phyloP scores from a whole-genome alignment of 805 yeast genomes.

The Ogataea polymorpha region DNA sequence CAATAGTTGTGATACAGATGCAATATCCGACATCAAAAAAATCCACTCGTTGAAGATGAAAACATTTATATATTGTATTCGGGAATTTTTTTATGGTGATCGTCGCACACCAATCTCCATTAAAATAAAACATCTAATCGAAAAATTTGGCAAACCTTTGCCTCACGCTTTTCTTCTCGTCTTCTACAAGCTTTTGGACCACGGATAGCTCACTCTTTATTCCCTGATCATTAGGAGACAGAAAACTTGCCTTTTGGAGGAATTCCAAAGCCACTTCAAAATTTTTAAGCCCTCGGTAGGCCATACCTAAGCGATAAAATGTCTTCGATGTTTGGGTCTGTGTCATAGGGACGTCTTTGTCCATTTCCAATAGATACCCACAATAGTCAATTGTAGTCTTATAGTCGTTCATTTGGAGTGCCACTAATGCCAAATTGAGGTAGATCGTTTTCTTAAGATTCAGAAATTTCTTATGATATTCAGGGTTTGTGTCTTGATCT shows the following conservation, averaged over 20 bases:
- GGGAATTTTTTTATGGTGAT: slow-evolving; percentile 2
- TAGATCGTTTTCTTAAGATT: slow-evolving; percentile 49
- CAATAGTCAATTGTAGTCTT: slow-evolving; percentile 52
- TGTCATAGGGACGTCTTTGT: slow-evolving; percentile 23
- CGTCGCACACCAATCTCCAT: neutral
- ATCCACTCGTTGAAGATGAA: slow-evolving; percentile 3
- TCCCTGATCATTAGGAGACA: slow-evolving; percentile 47
- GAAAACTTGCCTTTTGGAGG: slow-evolving; percentile 39
- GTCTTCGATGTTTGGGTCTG: slow-evolving; percentile 26
- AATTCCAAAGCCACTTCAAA: slow-evolving; percentile 48
- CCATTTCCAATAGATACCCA: slow-evolving; percentile 53
- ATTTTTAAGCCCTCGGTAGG: slow-evolving; percentile 40
- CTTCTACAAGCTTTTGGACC: slow-evolving; percentile 40
- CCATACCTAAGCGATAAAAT: slow-evolving; percentile 30
- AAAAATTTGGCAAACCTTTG: slow-evolving; percentile 65
- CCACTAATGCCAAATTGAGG: slow-evolving; percentile 56
- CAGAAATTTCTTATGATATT: slow-evolving; percentile 46
- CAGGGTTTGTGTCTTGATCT: slow-evolving; percentile 60
- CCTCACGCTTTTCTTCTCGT: slow-evolving; percentile 47
- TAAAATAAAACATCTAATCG: slow-evolving; percentile 16
- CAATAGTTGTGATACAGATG: slow-evolving; percentile 50
- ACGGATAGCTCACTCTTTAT: slow-evolving; percentile 43
- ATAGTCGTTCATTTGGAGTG: slow-evolving; percentile 48
- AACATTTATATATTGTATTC: slow-evolving; percentile 5
- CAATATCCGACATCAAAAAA: slow-evolving; percentile 40